Percentiles rank a stretch among this genome's conserved stretches.
These are phyloP conservation scores for Leccinum incarnatum DNA, from an alignment of 768 basidiomycete species.

Conservation along the genomic window DNA sequence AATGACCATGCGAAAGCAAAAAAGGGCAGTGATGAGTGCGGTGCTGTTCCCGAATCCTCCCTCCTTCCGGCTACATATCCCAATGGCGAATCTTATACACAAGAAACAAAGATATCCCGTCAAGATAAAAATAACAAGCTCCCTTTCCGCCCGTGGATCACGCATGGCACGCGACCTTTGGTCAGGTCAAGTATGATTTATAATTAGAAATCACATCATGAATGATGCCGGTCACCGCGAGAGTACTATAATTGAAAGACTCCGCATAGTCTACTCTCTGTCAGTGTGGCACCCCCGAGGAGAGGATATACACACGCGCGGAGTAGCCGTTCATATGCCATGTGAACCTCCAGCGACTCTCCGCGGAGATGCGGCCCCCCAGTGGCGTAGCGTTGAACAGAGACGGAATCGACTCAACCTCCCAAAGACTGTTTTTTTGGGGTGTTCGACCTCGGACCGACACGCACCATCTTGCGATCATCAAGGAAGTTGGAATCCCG, in stretches of 20 bases:
- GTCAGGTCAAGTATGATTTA: not conserved
- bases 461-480: slow-evolving; percentile 9
- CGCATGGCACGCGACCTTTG: not conserved
- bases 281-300: not conserved
- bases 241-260: not conserved
- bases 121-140: not conserved
- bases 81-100: not conserved
- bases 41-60: not conserved
- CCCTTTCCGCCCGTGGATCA: not conserved
- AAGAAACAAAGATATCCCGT: not conserved
- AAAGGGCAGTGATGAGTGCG: slow-evolving; percentile 8
- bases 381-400: not conserved
- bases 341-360: not conserved
- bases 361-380: slow-evolving; percentile 1
- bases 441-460: not conserved
- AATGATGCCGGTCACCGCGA: not conserved
- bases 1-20: slow-evolving; percentile 1
- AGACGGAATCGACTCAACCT: not conserved
- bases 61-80: not conserved
- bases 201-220: not conserved
- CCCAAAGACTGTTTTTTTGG: not conserved
- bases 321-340: not conserved
- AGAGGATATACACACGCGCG: not conserved
- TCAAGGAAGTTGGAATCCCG: slow-evolving; percentile 8
- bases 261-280: not conserved